Evolutionary conservation across 139 green algal species (phyloP), one percentile per base, ranked within the genome.

Genomic region (Microglena sp.): DNA sequence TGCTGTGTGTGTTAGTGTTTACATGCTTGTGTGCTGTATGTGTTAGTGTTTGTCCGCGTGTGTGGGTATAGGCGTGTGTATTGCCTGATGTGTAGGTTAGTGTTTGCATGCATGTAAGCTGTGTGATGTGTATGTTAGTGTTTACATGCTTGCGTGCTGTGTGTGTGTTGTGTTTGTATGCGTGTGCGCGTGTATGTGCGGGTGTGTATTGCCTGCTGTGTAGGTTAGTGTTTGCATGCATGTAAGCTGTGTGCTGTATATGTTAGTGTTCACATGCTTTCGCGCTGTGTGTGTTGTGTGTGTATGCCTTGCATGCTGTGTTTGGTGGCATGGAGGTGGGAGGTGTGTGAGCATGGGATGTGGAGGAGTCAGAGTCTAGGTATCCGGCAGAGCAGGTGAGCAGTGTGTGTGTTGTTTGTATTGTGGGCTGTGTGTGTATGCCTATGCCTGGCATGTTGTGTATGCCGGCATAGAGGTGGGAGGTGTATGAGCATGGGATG

Each of bases 81-180:
- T n/a, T n/a, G n/a, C n/a, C n/a, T n/a, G n/a, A n/a, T n/a, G n/a
- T n/a, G n/a, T 68, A 68, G 74, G 33, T 73, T 79, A 65, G 77
- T 70, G 68, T 31, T 50, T 81, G 55, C 81, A 71, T 44, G 69
- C 67, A 2, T 84, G 77, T 73, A 73, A 84, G 68, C 54, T 81
- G 21, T 64, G 77, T 40, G 77, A 84, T 62, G 50, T 66, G 0
- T 64, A 66, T 2, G 27, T 26, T 15, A 55, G 46, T 0, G 72
- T 79, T 64, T 64, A 70, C 34, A 4, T 1, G 45, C 3, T 18
- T 4, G 1, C 66, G 22, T 44, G 45, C 5, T 4, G n/a, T 33
- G 44, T 6, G n/a, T n/a, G n/a, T n/a, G n/a, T n/a, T n/a, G n/a
- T n/a, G n/a, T n/a, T n/a, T n/a, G n/a, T n/a, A n/a, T n/a, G n/a